Evolutionary conservation across 2,329 filamentous ascomycete species (phyloP).

Genomic region (Nannizziopsis barbatae): DNA sequence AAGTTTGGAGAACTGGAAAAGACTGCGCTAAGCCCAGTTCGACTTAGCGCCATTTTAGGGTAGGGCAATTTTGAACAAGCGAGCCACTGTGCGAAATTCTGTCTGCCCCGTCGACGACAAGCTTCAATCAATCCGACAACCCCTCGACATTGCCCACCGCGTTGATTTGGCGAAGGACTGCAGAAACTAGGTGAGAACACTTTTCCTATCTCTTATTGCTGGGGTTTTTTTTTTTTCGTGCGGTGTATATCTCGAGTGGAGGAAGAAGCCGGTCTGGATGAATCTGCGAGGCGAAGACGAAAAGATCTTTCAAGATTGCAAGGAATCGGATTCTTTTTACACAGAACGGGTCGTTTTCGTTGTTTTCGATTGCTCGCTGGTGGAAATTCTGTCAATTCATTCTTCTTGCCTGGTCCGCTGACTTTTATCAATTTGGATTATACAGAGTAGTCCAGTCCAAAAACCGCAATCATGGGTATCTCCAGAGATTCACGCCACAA

Average conservation of each 20-base stretch:
- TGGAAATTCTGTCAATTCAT: background rate
- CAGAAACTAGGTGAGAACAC: slow-evolving; percentile 34
- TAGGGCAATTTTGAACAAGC: slow-evolving; percentile 36
- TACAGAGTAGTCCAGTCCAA: slow-evolving; percentile 39
- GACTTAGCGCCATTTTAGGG: slow-evolving; percentile 25
- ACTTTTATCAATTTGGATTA: slow-evolving; percentile 3
- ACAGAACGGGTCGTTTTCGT: background rate
- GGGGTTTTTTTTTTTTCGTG: slow-evolving; percentile 5
- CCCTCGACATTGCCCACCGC: slow-evolving; percentile 30
- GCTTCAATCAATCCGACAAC: slow-evolving; percentile 31
- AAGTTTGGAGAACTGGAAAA: background rate
- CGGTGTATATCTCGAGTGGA: background rate
- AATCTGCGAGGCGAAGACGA: background rate
- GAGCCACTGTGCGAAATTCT: slow-evolving; percentile 38
- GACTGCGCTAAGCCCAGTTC: slow-evolving; percentile 16
- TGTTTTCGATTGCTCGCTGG: background rate
- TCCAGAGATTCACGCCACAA: slow-evolving; percentile 99
- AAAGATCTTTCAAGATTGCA: background rate
- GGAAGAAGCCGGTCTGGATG: slow-evolving; percentile 2
- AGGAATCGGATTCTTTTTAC: background rate
- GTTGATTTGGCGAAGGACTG: slow-evolving; percentile 36
- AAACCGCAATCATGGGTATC: slow-evolving; percentile 93
- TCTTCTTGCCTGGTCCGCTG: slow-evolving; percentile 2
- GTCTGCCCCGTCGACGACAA: slow-evolving; percentile 28
- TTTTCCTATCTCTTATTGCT: slow-evolving; percentile 13